Evolutionary conservation across 495 filamentous ascomycete genomes (phyloP), one percentile per base, ranked within the genome.

Genomic region (Penicillium roqueforti): DNA sequence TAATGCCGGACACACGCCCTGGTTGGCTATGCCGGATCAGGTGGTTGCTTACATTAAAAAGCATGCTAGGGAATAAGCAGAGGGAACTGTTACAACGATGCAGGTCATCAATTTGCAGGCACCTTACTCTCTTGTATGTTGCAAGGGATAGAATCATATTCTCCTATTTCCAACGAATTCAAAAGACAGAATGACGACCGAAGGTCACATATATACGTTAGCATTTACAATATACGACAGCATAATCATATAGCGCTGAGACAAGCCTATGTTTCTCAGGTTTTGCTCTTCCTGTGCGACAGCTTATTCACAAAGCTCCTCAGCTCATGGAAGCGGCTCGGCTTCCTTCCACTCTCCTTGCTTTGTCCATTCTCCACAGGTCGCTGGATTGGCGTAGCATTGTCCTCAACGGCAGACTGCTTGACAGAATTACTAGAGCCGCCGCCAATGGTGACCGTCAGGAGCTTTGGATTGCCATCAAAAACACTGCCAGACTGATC

Each of bases 401-500:
- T 4, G 16, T 10, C 40, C 19, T 49, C 43, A 3, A 41, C 38
- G 1, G 22, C 29, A 47, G 44, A 25, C 6, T 51, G 43, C 4
- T 49, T 51, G 8, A 45, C 53, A 23, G 59, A 49, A 19, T 40
- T 53, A n/a, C 42, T 62, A 3, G 48, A 26, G 7, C 19, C 29
- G 13, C 87, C 87, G 10, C 87, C 86, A 29, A 91, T 70, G 20
- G 79, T 76, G 11, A 91, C 77, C 0, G 80, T 82, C 51, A 87
- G 77, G 37, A 83, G 56, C 51, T 65, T 51, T 3, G 87, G 87
- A 43, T 68, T 78, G 4, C 65, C 62, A 62, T 82, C 82, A 50
- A 63, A 78, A n/a, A 89, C 79, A 43, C 76, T 79, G 3, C 87
- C 87, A 28, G 79, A 80, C 56, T 85, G 83, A 67, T 89, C 84